These are phyloP conservation scores for Aspergillus sp. DNA, from an alignment of 2,329 filamentous ascomycete genomes.

Conservation along the genomic window DNA sequence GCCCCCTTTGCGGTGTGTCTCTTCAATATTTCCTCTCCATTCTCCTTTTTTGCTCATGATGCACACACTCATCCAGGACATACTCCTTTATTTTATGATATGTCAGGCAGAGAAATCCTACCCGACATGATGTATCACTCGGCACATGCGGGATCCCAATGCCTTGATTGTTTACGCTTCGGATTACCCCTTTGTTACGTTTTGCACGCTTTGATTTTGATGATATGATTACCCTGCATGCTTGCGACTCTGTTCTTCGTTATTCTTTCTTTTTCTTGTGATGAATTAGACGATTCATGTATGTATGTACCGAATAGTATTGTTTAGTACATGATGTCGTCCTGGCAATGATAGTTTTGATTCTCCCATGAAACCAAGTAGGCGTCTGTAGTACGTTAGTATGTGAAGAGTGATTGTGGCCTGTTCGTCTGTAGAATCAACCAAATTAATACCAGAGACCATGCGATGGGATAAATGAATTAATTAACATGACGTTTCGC, in stretches of 20 bases:
- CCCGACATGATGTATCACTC: slow-evolving; percentile 2
- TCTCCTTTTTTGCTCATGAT: slow-evolving; percentile 9
- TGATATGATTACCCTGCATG: neutral
- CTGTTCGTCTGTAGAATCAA: neutral
- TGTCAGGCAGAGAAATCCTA: slow-evolving; percentile 12
- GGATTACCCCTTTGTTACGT: slow-evolving; percentile 1
- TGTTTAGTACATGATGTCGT: slow-evolving; percentile 11
- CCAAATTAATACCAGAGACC: neutral
- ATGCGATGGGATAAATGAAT: neutral
- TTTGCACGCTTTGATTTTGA: neutral
- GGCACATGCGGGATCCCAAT: neutral
- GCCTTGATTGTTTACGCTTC: neutral
- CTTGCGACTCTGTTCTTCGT: slow-evolving; percentile 2
- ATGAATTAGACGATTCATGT: slow-evolving; percentile 24
- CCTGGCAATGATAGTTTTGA: neutral
- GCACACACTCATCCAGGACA: slow-evolving; percentile 5
- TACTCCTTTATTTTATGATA: slow-evolving; percentile 10
- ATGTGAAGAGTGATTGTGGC: neutral
- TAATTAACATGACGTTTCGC: slow-evolving; percentile 1
- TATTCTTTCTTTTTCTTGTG: slow-evolving; percentile 10
- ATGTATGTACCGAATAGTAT: slow-evolving; percentile 15
- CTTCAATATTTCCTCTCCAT: slow-evolving; percentile 13
- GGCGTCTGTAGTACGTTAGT: neutral
- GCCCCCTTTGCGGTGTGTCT: slow-evolving; percentile 7
- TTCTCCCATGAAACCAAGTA: neutral